Evolutionary conservation across 2,329 filamentous ascomycete genomes (phyloP).

Genomic region (Rhynchosporium graminicola): DNA sequence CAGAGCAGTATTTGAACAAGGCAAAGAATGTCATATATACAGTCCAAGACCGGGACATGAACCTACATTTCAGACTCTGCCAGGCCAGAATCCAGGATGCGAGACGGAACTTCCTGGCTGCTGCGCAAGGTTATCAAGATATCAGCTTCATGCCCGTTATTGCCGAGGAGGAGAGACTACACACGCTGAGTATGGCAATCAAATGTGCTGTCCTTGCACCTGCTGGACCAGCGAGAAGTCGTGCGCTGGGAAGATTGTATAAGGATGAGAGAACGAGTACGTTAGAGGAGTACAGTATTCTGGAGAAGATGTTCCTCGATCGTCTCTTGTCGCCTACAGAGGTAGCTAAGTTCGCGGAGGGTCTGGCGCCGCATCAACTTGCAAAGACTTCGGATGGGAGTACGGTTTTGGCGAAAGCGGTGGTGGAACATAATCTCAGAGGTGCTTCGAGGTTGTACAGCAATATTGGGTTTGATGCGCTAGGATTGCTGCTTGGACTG

Average conservation of each 20-base stretch:
- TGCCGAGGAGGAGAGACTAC: constrained; percentile 82
- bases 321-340: constrained; percentile 79
- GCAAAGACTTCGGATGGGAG: constrained; percentile 87
- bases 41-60: constrained; percentile 71
- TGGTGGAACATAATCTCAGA: constrained; percentile 94
- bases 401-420: constrained; percentile 88
- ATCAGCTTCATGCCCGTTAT: constrained; percentile 77
- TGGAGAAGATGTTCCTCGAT: constrained; percentile 98
- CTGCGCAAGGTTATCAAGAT: constrained; percentile 83
- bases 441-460: constrained; percentile 78
- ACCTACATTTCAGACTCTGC: constrained; percentile 84
- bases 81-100: constrained; percentile 93
- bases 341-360: constrained; percentile 80
- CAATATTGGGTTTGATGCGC: constrained; percentile 74
- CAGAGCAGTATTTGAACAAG: constrained; percentile 88
- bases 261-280: constrained; percentile 83
- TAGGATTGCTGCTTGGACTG: constrained; percentile 77
- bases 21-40: constrained; percentile 89
- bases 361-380: constrained; percentile 83
- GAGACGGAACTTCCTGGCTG: constrained; percentile 84
- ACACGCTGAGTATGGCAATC: constrained; percentile 82
- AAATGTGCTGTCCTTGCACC: constrained; percentile 91
- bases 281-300: constrained; percentile 78
- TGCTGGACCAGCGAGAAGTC: constrained; percentile 80
- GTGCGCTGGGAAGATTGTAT: constrained; percentile 80